phyloP scores from a whole-genome alignment of 805 yeast genomes.

The Cephaloascus fragrans region DNA sequence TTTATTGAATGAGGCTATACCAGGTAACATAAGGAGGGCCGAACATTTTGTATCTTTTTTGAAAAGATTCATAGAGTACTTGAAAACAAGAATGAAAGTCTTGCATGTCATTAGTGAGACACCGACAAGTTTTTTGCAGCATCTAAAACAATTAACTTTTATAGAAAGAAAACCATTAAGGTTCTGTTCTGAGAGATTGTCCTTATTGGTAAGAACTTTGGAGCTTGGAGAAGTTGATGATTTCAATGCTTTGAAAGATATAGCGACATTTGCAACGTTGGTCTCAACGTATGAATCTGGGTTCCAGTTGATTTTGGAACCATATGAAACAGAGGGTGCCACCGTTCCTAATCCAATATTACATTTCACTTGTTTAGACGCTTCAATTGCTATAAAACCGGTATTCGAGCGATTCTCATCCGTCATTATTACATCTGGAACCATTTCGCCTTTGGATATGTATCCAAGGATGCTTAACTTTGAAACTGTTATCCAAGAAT shows the following conservation, averaged over 20 bases:
- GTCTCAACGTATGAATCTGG: constrained; percentile 94
- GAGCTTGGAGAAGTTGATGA: constrained; percentile 87
- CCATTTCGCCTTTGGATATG: constrained; percentile 97
- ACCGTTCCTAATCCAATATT: constrained; percentile 96
- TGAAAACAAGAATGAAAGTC: constrained; percentile 96
- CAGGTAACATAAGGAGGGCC: constrained; percentile 95
- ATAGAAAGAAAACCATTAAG: constrained; percentile 87
- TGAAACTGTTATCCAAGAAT: constrained; percentile 87
- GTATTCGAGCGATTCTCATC: constrained; percentile 89
- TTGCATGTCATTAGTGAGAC: constrained; percentile 97
- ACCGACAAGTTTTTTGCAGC: constrained; percentile 86
- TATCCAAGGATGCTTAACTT: constrained; percentile 94
- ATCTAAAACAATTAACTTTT: constrained; percentile 84
- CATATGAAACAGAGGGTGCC: constrained; percentile 86
- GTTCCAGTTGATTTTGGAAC: constrained; percentile 84
- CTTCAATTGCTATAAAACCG: constrained; percentile 96
- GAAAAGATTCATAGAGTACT: constrained; percentile 85
- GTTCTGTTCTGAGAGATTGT: constrained; percentile 86
- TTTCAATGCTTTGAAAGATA: constrained; percentile 85
- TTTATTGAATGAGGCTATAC: constrained; percentile 83
- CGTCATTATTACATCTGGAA: constrained; percentile 93
- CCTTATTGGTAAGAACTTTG: constrained; percentile 79
- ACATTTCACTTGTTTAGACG: constrained; percentile 91
- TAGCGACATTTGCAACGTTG: constrained; percentile 93
- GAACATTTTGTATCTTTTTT: constrained; percentile 93